These are phyloP conservation scores for Pestalotiopsis sp. DNA, from an alignment of 2,329 filamentous ascomycete species.

Conservation along the genomic window DNA sequence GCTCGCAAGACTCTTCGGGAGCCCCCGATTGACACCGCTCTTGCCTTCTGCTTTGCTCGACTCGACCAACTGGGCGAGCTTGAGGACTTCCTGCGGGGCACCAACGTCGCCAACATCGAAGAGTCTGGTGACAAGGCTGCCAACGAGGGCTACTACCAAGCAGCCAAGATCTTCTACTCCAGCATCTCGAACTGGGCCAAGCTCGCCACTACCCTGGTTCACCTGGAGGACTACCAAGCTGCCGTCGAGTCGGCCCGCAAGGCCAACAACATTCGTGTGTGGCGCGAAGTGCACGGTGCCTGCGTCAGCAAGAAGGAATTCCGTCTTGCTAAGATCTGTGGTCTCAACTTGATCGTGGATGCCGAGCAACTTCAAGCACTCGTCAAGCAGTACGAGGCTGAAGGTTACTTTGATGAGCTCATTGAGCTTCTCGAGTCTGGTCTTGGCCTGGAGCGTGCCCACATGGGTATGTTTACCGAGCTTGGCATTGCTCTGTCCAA, in stretches of 20 bases:
- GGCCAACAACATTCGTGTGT: constrained; percentile 98
- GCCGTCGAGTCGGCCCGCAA: constrained; percentile 97
- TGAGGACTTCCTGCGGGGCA: constrained; percentile 91
- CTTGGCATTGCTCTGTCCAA: constrained; percentile 90
- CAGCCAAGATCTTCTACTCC: constrained; percentile 97
- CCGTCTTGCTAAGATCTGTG: constrained; percentile 96
- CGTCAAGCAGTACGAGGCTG: constrained; percentile 94
- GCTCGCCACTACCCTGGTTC: constrained; percentile 95
- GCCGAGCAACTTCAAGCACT: constrained; percentile 92
- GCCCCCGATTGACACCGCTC: constrained; percentile 87
- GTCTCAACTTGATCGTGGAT: constrained; percentile 96
- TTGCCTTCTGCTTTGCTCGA: constrained; percentile 92
- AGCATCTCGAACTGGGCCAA: constrained; percentile 99
- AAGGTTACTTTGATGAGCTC: constrained; percentile 98
- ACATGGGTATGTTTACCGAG: constrained; percentile 97
- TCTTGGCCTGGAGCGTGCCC: constrained; percentile 85
- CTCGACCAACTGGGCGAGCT: constrained; percentile 90
- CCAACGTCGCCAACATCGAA: constrained; percentile 95
- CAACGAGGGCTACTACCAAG: constrained; percentile 89
- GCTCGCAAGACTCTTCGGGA: constrained; percentile 95
- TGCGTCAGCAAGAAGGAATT: constrained; percentile 99
- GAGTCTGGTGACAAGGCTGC: constrained; percentile 98
- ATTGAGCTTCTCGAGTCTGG: constrained; percentile 94
- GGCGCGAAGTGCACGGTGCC: constrained; percentile 97
- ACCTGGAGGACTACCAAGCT: constrained; percentile 94